Evolutionary conservation across 2,329 filamentous ascomycete species (phyloP), one percentile per base, ranked within the genome.

Genomic region (Beauveria rudraprayagi): DNA sequence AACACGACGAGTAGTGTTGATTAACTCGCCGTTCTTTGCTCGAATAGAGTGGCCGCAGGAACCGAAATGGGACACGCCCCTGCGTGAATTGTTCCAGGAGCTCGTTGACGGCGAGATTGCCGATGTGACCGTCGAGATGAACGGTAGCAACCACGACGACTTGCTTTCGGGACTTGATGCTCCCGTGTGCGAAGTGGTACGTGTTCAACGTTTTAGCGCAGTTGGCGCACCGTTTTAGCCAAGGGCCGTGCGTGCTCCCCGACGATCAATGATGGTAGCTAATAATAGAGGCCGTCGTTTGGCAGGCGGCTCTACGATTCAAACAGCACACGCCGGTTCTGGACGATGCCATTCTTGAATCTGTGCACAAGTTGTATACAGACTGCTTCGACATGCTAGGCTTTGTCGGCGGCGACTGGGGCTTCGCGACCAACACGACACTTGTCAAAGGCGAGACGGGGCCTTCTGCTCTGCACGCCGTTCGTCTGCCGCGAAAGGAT

Each of bases 381-480:
- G 59, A 51, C 52, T 56, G 59, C 59, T 55, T 40, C 34, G 26
- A 51, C 5, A 51, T 50, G 44, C 28, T 50, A 22, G 59, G 59
- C 43, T 61, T 61, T 16, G 59, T 61, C 44, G 52, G 43, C n/a
- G 59, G 59, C 24, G 59, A 51, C 52, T 51, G 44, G 59, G 59
- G 59, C 10, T 51, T 48, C 14, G 59, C 51, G 22, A 43, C 43
- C 10, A 56, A 56, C 52, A 56, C 59, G 22, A 51, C 43, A 11
- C 54, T 24, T 7, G 34, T 41, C 11, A 9, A 51, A 5, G 52
- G 44, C 24, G 46, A 52, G 3, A 46, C 19, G 19, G 17, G 1
- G 5, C 6, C 57, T 14, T 10, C 41, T 14, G 5, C 40, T 19
- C 7, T 8, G 19, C 17, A 26, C 17, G 44, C 10, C 8, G 47